Evolutionary conservation across 2,329 filamentous ascomycete genomes (phyloP), one percentile per base, ranked within the genome.

Genomic region (Fusarium chlamydosporum): DNA sequence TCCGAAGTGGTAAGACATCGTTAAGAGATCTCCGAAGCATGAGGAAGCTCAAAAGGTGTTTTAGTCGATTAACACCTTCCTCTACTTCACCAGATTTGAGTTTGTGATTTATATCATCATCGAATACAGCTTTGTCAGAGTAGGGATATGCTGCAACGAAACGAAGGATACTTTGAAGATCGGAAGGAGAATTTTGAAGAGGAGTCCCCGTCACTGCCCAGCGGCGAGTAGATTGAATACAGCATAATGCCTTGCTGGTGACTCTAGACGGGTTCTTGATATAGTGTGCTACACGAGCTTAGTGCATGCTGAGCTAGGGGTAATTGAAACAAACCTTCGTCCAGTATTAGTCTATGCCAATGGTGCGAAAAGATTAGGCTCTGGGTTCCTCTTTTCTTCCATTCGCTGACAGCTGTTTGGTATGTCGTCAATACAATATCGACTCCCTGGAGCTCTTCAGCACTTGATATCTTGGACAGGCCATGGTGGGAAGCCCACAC

Each of bases 171-270:
- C 76, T 74, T 0, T 76, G 72, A 8, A 85, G 73, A 56, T 85
- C 83, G 4, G 66, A 72, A 0, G 82, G 71, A 0, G 71, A 71
- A 55, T 85, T 85, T 55, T 85, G 83, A 4, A 85, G 80, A 0
- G 83, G 83, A 0, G 83, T 85, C 3, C 82, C 82, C 0, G 81
- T 84, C 3, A 85, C 77, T 3, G 78, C 80, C 83, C 82, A 85
- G 11, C 82, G 76, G 4, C 72, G 74, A 15, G 66, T 60, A 0
- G 79, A 72, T 1, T 78, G 57, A 2, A 85, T 68, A 9, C 71
- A 70, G 47, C 75, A 81, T 2, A 80, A 69, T 10, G 80, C 80
- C 42, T 31, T 29, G 15, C 26, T 31, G 5, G 27, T 51, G 7
- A 18, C 52, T 81, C 72, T 20, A 13, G 61, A 27, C 8, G 20